Evolutionary conservation across 805 yeast species (phyloP), one percentile per base, ranked within the genome.

Genomic region (Sungouiella blattae): DNA sequence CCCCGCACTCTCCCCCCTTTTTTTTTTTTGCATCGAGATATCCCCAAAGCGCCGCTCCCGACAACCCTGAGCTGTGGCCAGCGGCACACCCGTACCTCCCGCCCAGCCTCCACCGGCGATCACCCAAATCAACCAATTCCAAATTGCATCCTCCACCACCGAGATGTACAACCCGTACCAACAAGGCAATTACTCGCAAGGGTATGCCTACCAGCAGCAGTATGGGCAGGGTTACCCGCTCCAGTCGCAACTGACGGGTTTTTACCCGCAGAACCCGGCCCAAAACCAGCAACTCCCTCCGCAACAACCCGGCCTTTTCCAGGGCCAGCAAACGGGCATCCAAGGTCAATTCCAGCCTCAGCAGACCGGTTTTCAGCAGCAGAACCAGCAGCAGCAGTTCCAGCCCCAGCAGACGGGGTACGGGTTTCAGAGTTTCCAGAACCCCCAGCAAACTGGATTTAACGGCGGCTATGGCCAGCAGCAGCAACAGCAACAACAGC

Each of bases 151-250:
- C 33, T 23, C 24, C 18, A 13, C 26, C 18, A 8, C 26, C 32
- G 13, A 31, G 18, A 67, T 67, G 73, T 67, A 63, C 44, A 67
- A 66, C 44, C 70, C 67, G 41, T 60, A 56, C 44, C 66, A 58
- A 36, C 69, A 59, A 35, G 31, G 39, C 69, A 57, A 43, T 62
- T 46, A 32, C 44, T 9, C 11, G 11, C 41, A 40, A 47, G 55
- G 47, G 40, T 39, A 30, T 38, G 50, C 45, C 14, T 40, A 40
- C 35, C 57, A 45, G 26, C 53, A 41, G 35, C 57, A 42, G 27
- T 57, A 43, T 35, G 51, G 47, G 25, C 61, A 55, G 31, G 44
- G 47, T 18, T 47, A 39, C 36, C 53, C 41, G 36, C 52, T 50
- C 28, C 49, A 39, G 36, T 52, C 46, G 18, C 58, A 54, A 43